Evolutionary conservation across 2,329 filamentous ascomycete species (phyloP), one percentile per base, ranked within the genome.

Genomic region (Neurospora sp.): DNA sequence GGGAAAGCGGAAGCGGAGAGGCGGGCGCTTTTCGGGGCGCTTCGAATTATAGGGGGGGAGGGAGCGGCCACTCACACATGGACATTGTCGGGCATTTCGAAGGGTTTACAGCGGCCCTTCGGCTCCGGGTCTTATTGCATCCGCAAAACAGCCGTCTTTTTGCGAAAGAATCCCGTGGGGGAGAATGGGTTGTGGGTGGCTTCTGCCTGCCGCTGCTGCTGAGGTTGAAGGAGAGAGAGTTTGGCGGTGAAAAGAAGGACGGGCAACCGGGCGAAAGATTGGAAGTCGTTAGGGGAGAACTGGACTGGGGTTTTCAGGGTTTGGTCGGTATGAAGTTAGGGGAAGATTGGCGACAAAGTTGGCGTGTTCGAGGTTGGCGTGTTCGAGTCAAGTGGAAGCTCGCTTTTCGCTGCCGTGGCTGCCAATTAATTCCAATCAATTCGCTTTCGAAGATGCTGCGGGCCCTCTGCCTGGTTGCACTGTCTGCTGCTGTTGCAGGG

Each of bases 41-140:
- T 62, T 62, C 7, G 4, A 62, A 62, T 62, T 62, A 62, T 43
- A 66, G 15, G 43, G 52, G n/a, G n/a, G n/a, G n/a, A n/a, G n/a
- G n/a, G n/a, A n/a, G 38, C 7, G 36, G 66, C 68, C 28, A 76
- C 75, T 75, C 71, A 76, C 75, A 73, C 72, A 74, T 74, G 38
- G 74, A 73, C 75, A 76, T 76, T 73, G 71, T 76, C 69, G 66
- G 68, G 67, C 73, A 74, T 74, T 58, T 69, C 73, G 71, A 73
- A 71, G 70, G 70, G 70, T 69, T 33, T 66, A 42, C 43, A 67
- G 42, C 15, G 68, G 66, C 68, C 72, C 68, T 71, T 67, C 42
- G 19, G 62, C 68, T 72, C 70, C 69, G 40, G 67, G 69, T 66
- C 68, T 13, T 23, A 66, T 70, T 68, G 71, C 71, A 73, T 73